Base-by-base conservation (phyloP, 495 filamentous ascomycete species). In the Xylaria longipes region DNA sequence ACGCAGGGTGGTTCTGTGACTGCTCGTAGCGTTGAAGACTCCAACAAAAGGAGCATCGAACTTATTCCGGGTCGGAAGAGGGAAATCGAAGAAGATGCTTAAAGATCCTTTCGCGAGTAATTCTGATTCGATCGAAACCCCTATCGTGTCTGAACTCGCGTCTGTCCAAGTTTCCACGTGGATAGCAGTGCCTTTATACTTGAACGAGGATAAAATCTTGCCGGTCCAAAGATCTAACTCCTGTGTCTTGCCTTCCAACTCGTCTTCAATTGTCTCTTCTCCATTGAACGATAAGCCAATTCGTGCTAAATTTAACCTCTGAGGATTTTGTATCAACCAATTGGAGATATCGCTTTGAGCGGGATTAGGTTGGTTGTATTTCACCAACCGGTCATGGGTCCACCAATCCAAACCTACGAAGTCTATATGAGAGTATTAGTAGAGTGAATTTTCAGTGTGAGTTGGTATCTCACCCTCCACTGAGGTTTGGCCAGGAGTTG, bases 301-400 rank as follows among this genome's bases (percentile, higher is more conserved):
- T 5, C 76, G 77, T 9, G 78, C 85, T 12, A 87, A 68, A 73
- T 89, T 89, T 14, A 86, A 70, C 1, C 87, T 77, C 69, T 87
- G 84, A 0, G 85, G 86, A 69, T 89, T 89, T 70, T 84, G 76
- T 29, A 85, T 86, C 50, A 88, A 71, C 87, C 86, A 88, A 66
- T 83, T 81, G 11, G 85, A 87, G 48, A 88, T 88, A 11, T 85
- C 80, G 52, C 75, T 76, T 74, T 89, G 76, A 2, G 78, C 81
- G 43, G 87, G 83, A 64, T 88, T 88, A 1, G 86, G 86, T 63
- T 87, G 82, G 70, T 81, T 78, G 67, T 88, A 88, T 37, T 84
- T 84, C 14, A 89, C 82, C 7, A 87, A 75, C 66, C 86, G 78
- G n/a, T 77, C 87, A 76, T 88, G 85, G 7, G 86, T 86, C 83